Percentiles rank a stretch among this genome's conserved stretches.
These are phyloP conservation scores for Rhizopus delemar DNA, from an alignment of 371 early-diverging fungal genomes.

Conservation along the genomic window DNA sequence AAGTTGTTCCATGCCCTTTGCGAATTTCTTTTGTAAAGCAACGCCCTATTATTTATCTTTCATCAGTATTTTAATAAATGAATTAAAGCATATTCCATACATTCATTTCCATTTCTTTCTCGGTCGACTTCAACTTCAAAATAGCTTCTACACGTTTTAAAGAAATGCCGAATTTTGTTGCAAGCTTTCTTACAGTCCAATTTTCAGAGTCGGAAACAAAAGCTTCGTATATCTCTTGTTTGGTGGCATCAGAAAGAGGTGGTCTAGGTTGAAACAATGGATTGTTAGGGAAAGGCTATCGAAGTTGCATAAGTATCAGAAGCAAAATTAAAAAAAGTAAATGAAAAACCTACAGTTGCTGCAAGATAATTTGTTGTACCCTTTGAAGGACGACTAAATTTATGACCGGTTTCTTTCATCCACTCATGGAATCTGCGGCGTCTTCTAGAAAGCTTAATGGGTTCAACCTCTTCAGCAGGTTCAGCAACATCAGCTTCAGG, in stretches of 20 bases:
- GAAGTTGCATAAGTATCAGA: not conserved
- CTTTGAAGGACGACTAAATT: conserved; percentile 40
- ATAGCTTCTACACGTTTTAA: conserved; percentile 90
- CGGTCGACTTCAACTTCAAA: conserved; percentile 79
- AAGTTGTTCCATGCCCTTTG: conserved; percentile 82
- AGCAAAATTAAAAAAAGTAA: conserved; percentile 7
- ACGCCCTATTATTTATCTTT: conserved; percentile 39
- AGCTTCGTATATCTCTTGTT: conserved; percentile 74
- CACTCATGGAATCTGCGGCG: conserved; percentile 49
- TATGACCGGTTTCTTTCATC: conserved; percentile 37
- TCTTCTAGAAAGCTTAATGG: conserved; percentile 47
- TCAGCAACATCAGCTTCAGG: conserved; percentile 26
- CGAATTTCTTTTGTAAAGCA: conserved; percentile 62
- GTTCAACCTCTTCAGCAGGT: conserved; percentile 28
- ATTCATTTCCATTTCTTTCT: conserved; percentile 65
- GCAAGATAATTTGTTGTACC: conserved; percentile 53
- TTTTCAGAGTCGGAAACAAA: conserved; percentile 60
- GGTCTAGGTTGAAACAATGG: conserved; percentile 80
- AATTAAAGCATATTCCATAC: conserved; percentile 28
- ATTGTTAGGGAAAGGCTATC: conserved; percentile 88
- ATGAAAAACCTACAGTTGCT: conserved; percentile 19
- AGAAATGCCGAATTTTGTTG: conserved; percentile 72
- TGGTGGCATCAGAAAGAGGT: conserved; percentile 72
- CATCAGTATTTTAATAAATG: no score
- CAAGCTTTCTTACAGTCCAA: conserved; percentile 77